Conservation (phyloP, 192 early-diverging fungal species). For the Coemansia nantahalensis region DNA sequence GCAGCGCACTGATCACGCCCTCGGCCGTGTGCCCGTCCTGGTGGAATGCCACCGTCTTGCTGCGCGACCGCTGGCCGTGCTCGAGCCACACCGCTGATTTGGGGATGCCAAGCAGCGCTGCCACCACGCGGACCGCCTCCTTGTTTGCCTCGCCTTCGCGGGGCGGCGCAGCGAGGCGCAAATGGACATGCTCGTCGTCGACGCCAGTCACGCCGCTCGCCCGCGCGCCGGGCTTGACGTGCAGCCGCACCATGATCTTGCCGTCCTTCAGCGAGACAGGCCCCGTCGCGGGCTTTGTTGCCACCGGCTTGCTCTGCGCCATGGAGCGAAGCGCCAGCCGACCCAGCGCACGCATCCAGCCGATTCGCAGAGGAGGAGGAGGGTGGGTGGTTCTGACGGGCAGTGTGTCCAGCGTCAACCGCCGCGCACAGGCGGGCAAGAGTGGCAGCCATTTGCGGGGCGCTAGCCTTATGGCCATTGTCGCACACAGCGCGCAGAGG, state of each 20-base stretch:
- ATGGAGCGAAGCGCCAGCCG: too few relatives aligned
- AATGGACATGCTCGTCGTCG: conserved; percentile 4
- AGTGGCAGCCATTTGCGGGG: too few relatives aligned
- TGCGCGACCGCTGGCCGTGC: conserved; percentile 8
- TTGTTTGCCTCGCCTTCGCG: conserved; percentile 32
- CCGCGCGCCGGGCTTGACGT: conserved; percentile 13
- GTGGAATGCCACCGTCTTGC: conserved; percentile 13
- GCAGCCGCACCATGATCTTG: conserved; percentile 3
- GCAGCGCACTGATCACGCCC: conserved; percentile 4
- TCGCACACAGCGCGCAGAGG: too few relatives aligned
- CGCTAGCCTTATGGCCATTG: too few relatives aligned
- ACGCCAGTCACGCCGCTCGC: conserved; percentile 5
- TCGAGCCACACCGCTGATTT: conserved; percentile 7
- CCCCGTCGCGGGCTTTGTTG: background rate
- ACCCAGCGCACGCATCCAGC: too few relatives aligned
- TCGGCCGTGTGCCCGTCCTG: background rate
- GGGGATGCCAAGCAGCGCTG: conserved; percentile 14
- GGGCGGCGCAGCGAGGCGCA: conserved; percentile 31
- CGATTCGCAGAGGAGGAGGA: too few relatives aligned
- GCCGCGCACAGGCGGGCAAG: too few relatives aligned
- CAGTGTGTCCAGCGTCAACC: too few relatives aligned
- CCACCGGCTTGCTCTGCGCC: too few relatives aligned
- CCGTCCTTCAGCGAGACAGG: conserved; percentile 2
- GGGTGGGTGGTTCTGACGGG: too few relatives aligned
- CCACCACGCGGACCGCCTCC: conserved; percentile 19